Conservation (phyloP, 441 rosid species). For the Euphorbia celastroides region DNA sequence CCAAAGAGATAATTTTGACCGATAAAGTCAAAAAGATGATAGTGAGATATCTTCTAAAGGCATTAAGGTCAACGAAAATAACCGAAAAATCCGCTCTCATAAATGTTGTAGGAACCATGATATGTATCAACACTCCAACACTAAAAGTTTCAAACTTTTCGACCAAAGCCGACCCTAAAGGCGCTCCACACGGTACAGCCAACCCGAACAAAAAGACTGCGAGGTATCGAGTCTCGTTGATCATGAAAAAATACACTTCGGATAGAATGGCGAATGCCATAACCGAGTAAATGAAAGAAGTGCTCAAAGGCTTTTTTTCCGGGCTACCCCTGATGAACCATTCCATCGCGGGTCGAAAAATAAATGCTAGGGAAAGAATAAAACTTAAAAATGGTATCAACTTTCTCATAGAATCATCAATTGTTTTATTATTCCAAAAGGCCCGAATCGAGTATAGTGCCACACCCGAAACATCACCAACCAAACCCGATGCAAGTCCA, state of each 20-base stretch:
- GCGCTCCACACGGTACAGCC: conserved; percentile 43
- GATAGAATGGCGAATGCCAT: conserved; percentile 20
- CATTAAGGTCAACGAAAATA: background rate
- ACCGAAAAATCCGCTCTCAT: conserved; percentile 16
- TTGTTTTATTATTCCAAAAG: background rate
- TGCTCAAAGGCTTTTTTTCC: conserved; percentile 36
- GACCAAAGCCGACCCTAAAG: conserved; percentile 43
- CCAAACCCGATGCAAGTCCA: conserved; percentile 32
- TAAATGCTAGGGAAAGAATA: background rate
- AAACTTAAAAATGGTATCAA: background rate
- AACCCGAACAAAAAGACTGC: conserved; percentile 41
- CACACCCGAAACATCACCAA: conserved; percentile 20
- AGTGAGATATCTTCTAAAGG: conserved; percentile 7
- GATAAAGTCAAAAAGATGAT: conserved; percentile 11
- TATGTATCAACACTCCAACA: conserved; percentile 16
- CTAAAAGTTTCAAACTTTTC: conserved; percentile 37
- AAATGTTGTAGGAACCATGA: conserved; percentile 13
- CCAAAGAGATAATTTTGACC: conserved; percentile 16
- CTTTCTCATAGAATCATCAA: background rate
- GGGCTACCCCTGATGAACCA: conserved; percentile 40
- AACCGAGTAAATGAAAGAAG: conserved; percentile 8
- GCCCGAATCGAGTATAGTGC: background rate
- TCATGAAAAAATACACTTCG: background rate
- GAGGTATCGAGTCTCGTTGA: conserved; percentile 4
- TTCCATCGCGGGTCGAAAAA: conserved; percentile 35